These are phyloP conservation scores for Monosporascus sp. DNA, from an alignment of 2,329 filamentous ascomycete species.

Conservation along the genomic window DNA sequence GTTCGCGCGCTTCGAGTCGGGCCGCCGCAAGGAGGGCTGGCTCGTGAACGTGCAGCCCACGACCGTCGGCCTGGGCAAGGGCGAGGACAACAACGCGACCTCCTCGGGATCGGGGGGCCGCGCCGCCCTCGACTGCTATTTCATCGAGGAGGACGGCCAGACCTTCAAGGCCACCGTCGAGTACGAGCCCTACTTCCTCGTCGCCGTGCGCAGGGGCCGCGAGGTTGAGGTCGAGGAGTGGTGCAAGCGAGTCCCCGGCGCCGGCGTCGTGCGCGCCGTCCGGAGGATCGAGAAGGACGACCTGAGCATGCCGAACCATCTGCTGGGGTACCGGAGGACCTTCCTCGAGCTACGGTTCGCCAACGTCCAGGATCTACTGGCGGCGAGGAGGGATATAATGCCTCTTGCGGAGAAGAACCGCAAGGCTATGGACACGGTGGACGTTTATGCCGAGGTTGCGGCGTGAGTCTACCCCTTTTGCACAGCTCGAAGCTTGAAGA, in stretches of 20 bases:
- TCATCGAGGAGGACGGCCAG: conserved; percentile 80
- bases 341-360: conserved; percentile 83
- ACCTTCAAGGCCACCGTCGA: conserved; percentile 96
- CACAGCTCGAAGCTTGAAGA: too few species aligned
- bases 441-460: conserved; percentile 95
- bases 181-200: conserved; percentile 93
- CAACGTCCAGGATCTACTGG: conserved; percentile 81
- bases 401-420: conserved; percentile 95
- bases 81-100: conserved; percentile 48
- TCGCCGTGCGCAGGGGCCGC: conserved; percentile 80
- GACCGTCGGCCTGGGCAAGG: conserved; percentile 65
- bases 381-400: conserved; percentile 77
- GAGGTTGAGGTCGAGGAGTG: conserved; percentile 97
- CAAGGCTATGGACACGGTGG: conserved; percentile 93
- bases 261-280: conserved; percentile 75
- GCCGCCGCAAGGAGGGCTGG: conserved; percentile 78
- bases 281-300: conserved; percentile 86
- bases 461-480: conserved; percentile 50
- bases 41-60: conserved; percentile 93
- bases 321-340: conserved; percentile 82
- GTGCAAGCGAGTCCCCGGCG: conserved; percentile 71
- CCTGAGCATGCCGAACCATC: conserved; percentile 88
- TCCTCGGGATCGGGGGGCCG: conserved; percentile 60
- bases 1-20: conserved; percentile 86
- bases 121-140: conserved; percentile 93